These are phyloP conservation scores for Emergomyces orientalis DNA, from an alignment of 2,329 filamentous ascomycete genomes.

Conservation along the genomic window DNA sequence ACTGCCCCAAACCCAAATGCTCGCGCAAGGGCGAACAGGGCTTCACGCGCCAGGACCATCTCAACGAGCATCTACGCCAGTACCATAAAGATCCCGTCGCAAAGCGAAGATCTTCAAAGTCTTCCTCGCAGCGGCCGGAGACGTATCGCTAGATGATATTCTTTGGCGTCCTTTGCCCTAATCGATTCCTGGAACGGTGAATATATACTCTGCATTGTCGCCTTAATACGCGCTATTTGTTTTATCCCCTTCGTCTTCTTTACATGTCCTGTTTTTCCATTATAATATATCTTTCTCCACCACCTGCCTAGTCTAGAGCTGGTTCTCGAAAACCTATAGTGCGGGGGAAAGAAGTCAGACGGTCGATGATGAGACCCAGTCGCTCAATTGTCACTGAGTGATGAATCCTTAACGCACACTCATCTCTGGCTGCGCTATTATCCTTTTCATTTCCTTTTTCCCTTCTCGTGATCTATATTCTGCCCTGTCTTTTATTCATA, in stretches of 20 bases:
- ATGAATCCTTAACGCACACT: not conserved
- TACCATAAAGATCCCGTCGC: constrained; percentile 44
- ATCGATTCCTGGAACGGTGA: not conserved
- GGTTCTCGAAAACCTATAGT: constrained; percentile 2
- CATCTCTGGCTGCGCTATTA: not conserved
- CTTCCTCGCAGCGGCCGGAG: constrained; percentile 4
- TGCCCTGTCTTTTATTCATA: not conserved
- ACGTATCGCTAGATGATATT: not conserved
- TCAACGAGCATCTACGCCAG: constrained; percentile 48
- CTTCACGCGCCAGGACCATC: constrained; percentile 49
- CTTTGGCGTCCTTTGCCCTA: not conserved
- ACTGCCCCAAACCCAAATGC: constrained; percentile 39
- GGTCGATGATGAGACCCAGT: not conserved
- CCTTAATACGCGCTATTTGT: not conserved
- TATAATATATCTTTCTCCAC: not conserved
- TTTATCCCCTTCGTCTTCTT: not conserved
- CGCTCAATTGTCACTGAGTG: not conserved
- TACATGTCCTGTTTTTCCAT: not conserved
- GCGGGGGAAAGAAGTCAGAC: not conserved
- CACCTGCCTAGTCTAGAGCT: not conserved
- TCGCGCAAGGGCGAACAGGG: constrained; percentile 40
- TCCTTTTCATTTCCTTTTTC: not conserved
- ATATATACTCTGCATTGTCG: not conserved
- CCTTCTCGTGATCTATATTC: not conserved
- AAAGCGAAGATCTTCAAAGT: constrained; percentile 29